Base-by-base conservation (phyloP, 345 rosid genomes). In the Reutealis trisperma region DNA sequence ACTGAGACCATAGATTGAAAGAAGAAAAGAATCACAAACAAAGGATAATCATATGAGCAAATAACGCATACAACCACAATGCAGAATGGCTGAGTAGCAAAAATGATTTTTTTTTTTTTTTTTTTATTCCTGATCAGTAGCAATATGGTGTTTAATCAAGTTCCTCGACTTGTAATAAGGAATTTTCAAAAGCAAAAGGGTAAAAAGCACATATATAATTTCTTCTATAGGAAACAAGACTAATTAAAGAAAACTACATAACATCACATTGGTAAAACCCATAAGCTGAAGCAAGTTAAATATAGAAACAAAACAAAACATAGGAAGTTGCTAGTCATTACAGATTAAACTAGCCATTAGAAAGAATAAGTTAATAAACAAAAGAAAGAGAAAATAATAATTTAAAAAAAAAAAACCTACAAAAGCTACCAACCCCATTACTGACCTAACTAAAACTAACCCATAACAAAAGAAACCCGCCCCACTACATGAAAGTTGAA, bases 361-460 rank as follows among this genome's bases (percentile, higher is more conserved):
- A 61, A 73, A 68, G 45, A 66, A 68, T 32, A 51, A 69, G 37
- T 63, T 30, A 70, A 63, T 67, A 64, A 72, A 52, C 30, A 73
- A 41, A 66, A 71, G 47, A 75, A 63, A 41, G 65, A 37, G 6
- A 6, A 37, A 37, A 4, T 37, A 37, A 37, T 37, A 37, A 37
- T 37, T 37, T 0, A 37, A 37, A 37, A 37, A 37, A 37, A 22
- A 64, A 54, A 71, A 77, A 22, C 61, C 79, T 59, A 74, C 52
- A 64, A 78, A 63, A 79, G 78, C 76, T 74, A 86, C 80, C 88
- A 83, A 79, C 74, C 67, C 79, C 86, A 79, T 75, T 73, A 81
- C 63, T 65, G 85, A 82, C 76, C 83, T 79, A 85, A 77, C 52
- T 57, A 68, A 80, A 87, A 74, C 87, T 73, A 82, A 83, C 74